These are phyloP conservation scores for Saccharum officinarum DNA, from an alignment of 176 grass and related monocot genomes.

Conservation along the genomic window DNA sequence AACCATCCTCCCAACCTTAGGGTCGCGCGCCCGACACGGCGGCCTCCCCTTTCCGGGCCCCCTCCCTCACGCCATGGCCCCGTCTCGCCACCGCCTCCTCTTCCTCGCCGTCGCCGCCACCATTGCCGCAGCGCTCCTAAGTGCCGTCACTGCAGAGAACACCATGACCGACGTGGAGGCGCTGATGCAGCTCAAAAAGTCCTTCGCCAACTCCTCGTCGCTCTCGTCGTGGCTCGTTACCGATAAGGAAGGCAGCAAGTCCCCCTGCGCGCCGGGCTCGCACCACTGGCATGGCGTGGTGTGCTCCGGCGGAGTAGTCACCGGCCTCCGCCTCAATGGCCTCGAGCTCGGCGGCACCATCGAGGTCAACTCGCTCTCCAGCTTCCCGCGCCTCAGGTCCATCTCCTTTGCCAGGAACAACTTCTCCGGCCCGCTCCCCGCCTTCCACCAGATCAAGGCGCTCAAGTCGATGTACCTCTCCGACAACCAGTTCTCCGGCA, in stretches of 20 bases:
- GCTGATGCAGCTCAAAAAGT: conserved; percentile 67
- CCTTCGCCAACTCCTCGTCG: conserved; percentile 69
- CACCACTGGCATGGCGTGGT: conserved; percentile 72
- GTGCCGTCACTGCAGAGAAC: not conserved
- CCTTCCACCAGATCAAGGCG: conserved; percentile 49
- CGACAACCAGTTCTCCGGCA: conserved; percentile 61
- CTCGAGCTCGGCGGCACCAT: conserved; percentile 61
- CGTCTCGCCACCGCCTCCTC: conserved; percentile 10
- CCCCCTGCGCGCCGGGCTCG: conserved; percentile 36
- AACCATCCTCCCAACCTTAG: conserved; percentile 34
- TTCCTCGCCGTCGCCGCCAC: not conserved
- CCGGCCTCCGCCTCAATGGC: conserved; percentile 54
- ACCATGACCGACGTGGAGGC: conserved; percentile 44
- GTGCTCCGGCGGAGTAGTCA: conserved; percentile 48
- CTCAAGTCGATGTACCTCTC: conserved; percentile 82
- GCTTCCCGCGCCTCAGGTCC: conserved; percentile 59
- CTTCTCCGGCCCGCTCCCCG: conserved; percentile 61
- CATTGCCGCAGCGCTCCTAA: not conserved
- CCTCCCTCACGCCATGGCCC: conserved; percentile 42
- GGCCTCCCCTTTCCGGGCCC: conserved; percentile 40
- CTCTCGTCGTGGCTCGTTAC: conserved; percentile 68
- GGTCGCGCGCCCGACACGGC: conserved; percentile 40
- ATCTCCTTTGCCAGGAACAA: conserved; percentile 63
- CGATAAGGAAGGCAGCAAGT: conserved; percentile 36
- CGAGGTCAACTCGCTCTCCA: conserved; percentile 54